Evolutionary conservation across 73 alveolate species (phyloP).

Genomic region (Paramecium tetraurelia): DNA sequence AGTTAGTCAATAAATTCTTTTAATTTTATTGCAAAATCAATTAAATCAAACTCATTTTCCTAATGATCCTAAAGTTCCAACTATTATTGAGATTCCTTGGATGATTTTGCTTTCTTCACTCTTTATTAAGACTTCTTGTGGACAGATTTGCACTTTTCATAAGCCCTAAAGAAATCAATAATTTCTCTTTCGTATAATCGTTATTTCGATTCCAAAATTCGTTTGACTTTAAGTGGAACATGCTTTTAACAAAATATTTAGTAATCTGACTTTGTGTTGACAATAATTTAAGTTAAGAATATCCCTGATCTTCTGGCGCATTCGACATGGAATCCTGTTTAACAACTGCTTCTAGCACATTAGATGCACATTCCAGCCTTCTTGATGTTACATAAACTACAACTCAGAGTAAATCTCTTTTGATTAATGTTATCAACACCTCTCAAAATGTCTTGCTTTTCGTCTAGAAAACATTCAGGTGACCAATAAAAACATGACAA

Average conservation of each 20-base stretch:
- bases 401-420: conserved; percentile 30
- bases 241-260: conserved; percentile 48
- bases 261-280: conserved; percentile 24
- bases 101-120: not conserved
- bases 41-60: not conserved
- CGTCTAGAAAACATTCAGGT: conserved; percentile 59
- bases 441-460: not conserved
- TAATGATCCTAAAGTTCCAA: not conserved
- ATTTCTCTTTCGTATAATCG: conserved; percentile 56
- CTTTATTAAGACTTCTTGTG: conserved; percentile 25
- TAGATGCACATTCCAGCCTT: conserved; percentile 54
- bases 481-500: conserved; percentile 58
- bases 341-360: conserved; percentile 55
- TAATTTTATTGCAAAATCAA: not conserved
- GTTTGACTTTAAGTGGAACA: conserved; percentile 50
- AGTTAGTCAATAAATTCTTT: not conserved
- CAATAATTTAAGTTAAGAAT: conserved; percentile 3
- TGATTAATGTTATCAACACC: conserved; percentile 50
- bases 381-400: conserved; percentile 43
- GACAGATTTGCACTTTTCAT: conserved; percentile 18
- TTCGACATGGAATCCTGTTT: conserved; percentile 44
- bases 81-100: not conserved
- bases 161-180: conserved; percentile 41
- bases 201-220: conserved; percentile 51
- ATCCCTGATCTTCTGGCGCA: conserved; percentile 63